Evolutionary conservation across 1,284 basidiomycete species (phyloP), one percentile per base, ranked within the genome.

Genomic region (Ustanciosporium gigantosporum): DNA sequence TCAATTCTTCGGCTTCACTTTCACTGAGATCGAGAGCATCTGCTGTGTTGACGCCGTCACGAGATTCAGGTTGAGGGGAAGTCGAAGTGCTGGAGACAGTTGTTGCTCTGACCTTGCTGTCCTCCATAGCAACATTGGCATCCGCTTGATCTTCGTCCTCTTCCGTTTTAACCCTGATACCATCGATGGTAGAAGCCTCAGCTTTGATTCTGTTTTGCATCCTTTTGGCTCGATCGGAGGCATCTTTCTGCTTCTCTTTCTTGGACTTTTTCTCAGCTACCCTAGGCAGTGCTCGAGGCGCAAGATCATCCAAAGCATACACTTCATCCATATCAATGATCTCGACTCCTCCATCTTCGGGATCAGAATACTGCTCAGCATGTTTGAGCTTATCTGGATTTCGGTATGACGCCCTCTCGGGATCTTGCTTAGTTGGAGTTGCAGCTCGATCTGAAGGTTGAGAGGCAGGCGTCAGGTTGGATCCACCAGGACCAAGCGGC

Each of bases 21-120:
- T 91, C 90, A 71, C 86, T 88, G 37, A 91, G 82, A 73, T 93
- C 83, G 2, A 92, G 82, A 3, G 86, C 87, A 67, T 91, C 88
- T 7, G 85, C 84, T 41, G 81, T 76, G 68, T 90, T 84, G 31
- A 85, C 82, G 13, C 76, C 75, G 41, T 78, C 79, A 25, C 27
- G 20, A 11, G 36, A 36, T 21, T 51, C 38, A 7, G 44, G 40
- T 34, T 46, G 39, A 32, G 52, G 66, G 14, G 66, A 57, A 7
- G 37, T 43, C 8, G 44, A 41, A 3, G 41, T 43, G 38, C 46
- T 58, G n/a, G 49, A 57, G 24, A 55, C 25, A 23, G 31, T 37
- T 9, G 8, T 23, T 13, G 19, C 14, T 23, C 36, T 19, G 9
- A 16, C 32, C 8, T 34, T 9, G 22, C 20, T 22, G 7, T 16